Conservation (phyloP, 768 basidiomycete genomes). For the Mycena kentingensis region DNA sequence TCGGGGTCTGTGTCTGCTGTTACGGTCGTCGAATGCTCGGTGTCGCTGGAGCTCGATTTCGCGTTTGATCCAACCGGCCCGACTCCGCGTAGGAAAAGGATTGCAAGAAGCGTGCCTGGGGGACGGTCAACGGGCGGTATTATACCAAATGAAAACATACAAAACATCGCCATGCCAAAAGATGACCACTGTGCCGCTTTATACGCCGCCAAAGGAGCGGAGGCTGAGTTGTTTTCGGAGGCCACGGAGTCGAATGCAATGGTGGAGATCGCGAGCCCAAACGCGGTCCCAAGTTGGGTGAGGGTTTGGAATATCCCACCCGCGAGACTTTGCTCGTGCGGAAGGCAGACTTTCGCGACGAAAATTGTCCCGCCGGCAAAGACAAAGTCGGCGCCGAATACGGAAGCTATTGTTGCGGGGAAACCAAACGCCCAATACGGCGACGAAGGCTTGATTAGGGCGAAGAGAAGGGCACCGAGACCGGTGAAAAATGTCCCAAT, state of each 20-base stretch:
- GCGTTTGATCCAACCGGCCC: too few species aligned
- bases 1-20: too few species aligned
- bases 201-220: slow-evolving; percentile 50
- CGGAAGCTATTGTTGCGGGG: slow-evolving; percentile 62
- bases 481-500: slow-evolving; percentile 62
- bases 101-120: too few species aligned
- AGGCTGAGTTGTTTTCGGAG: slow-evolving; percentile 31
- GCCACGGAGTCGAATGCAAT: slow-evolving; percentile 35
- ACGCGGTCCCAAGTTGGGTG: slow-evolving; percentile 59
- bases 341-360: slow-evolving; percentile 64
- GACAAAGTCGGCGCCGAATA: slow-evolving; percentile 79
- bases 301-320: slow-evolving; percentile 81
- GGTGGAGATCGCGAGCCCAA: slow-evolving; percentile 56
- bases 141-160: slow-evolving; percentile 30
- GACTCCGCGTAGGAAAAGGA: slow-evolving; percentile 11
- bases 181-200: slow-evolving; percentile 54
- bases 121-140: background rate
- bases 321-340: slow-evolving; percentile 74
- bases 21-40: too few species aligned
- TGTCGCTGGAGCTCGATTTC: too few species aligned
- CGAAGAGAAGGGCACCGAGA: slow-evolving; percentile 63
- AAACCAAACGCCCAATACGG: slow-evolving; percentile 80
- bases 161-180: slow-evolving; percentile 50
- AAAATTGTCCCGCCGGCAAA: slow-evolving; percentile 75
- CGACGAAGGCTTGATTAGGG: slow-evolving; percentile 55